These are phyloP conservation scores for Umbilicus rupestris DNA, from an alignment of 164 flowering plant genomes.

Conservation along the genomic window DNA sequence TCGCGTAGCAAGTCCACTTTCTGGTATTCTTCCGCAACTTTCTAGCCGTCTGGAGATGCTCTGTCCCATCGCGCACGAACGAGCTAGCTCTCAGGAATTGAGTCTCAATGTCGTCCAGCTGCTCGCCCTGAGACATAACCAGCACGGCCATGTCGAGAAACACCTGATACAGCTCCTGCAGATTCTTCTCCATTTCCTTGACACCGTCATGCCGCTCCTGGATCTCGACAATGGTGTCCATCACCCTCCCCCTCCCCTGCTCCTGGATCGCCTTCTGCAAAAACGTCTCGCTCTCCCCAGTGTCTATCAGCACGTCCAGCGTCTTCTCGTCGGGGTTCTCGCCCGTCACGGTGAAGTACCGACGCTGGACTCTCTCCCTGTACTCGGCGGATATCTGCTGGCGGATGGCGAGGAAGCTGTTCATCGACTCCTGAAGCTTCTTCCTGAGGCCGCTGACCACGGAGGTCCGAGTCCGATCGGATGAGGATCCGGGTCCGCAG, in stretches of 20 bases:
- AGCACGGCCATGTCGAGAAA: slow-evolving; percentile 62
- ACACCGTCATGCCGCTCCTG: slow-evolving; percentile 60
- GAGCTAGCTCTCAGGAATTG: slow-evolving; percentile 42
- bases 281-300: slow-evolving; percentile 76
- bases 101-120: slow-evolving; percentile 57
- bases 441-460: slow-evolving; percentile 54
- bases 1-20: slow-evolving; percentile 38
- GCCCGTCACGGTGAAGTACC: slow-evolving; percentile 73
- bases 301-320: slow-evolving; percentile 50
- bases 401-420: slow-evolving; percentile 42
- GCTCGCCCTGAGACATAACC: slow-evolving; percentile 53
- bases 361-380: slow-evolving; percentile 57
- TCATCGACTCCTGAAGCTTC: slow-evolving; percentile 56
- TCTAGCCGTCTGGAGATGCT: slow-evolving; percentile 27
- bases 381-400: slow-evolving; percentile 49
- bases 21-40: slow-evolving; percentile 35
- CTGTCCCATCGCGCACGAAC: slow-evolving; percentile 29
- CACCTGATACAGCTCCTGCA: slow-evolving; percentile 53
- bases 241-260: slow-evolving; percentile 38
- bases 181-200: slow-evolving; percentile 51
- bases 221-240: slow-evolving; percentile 54
- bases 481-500: slow-evolving; percentile 75
- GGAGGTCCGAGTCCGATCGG: slow-evolving; percentile 68
- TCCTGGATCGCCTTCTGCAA: slow-evolving; percentile 67
- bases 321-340: slow-evolving; percentile 53